phyloP scores from a whole-genome alignment of 352 stramenopile species.

The Phytophthora multivora region DNA sequence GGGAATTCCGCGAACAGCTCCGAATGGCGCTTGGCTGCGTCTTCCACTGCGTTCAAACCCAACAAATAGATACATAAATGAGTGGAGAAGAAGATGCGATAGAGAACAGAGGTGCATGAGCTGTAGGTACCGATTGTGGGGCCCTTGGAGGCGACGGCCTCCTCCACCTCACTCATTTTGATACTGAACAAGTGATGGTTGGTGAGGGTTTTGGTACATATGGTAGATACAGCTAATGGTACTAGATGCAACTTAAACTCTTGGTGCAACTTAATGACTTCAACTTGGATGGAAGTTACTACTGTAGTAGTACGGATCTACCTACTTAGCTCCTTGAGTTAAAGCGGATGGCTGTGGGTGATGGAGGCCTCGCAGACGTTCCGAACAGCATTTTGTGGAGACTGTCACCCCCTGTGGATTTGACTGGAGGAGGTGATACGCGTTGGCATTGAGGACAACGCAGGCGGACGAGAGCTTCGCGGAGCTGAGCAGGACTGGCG shows the following conservation, averaged over 20 bases:
- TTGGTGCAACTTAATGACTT: slow-evolving; percentile 11
- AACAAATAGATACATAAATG: background rate
- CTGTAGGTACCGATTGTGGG: slow-evolving; percentile 21
- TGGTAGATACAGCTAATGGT: background rate
- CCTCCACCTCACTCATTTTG: slow-evolving; percentile 16
- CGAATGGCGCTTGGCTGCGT: slow-evolving; percentile 43
- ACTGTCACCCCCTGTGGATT: slow-evolving; percentile 4
- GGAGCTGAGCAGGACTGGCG: slow-evolving; percentile 19
- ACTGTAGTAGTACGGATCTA: slow-evolving; percentile 4
- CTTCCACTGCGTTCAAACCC: slow-evolving; percentile 40
- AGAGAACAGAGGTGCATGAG: background rate
- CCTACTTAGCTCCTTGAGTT: slow-evolving; percentile 8
- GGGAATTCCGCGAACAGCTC: slow-evolving; percentile 58
- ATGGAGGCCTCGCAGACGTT: slow-evolving; percentile 6
- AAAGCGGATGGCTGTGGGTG: slow-evolving; percentile 14
- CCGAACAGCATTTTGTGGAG: slow-evolving; percentile 27
- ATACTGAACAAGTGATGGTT: background rate
- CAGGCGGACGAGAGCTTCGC: slow-evolving; percentile 13
- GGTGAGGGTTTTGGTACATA: background rate
- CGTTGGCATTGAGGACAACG: slow-evolving; percentile 18
- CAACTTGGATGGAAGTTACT: background rate
- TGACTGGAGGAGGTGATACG: slow-evolving; percentile 2
- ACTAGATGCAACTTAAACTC: slow-evolving; percentile 4
- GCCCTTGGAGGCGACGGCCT: slow-evolving; percentile 22
- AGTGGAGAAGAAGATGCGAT: slow-evolving; percentile 6